Conservation (phyloP, 2,329 filamentous ascomycete species). For the Bertia moriformis region DNA sequence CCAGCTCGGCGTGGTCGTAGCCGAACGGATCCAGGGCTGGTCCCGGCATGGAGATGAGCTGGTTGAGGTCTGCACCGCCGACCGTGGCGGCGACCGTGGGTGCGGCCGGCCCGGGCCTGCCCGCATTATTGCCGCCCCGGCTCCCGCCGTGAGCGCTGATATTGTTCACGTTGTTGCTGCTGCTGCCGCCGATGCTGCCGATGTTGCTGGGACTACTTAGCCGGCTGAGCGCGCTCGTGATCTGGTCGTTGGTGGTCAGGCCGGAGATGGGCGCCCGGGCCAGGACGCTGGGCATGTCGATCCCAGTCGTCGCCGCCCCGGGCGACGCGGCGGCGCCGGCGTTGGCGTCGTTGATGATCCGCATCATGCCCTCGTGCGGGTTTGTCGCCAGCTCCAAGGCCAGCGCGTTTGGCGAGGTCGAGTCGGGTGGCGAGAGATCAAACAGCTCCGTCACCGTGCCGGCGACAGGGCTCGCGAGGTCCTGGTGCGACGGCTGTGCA, state of each 20-base stretch:
- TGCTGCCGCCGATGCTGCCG: too few relatives aligned
- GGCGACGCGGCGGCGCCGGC: constrained; percentile 26
- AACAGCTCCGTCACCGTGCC: constrained; percentile 46
- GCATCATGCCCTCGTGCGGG: constrained; percentile 48
- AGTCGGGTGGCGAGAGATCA: constrained; percentile 32
- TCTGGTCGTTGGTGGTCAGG: too few relatives aligned
- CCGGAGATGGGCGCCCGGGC: constrained; percentile 32
- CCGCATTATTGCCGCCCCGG: not conserved
- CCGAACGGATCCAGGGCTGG: not conserved
- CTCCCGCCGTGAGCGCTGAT: not conserved
- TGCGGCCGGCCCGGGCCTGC: too few relatives aligned
- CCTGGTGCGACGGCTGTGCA: constrained; percentile 11
- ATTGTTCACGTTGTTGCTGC: not conserved
- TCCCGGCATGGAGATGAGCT: too few relatives aligned
- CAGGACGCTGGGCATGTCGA: constrained; percentile 41
- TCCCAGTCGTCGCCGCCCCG: too few relatives aligned
- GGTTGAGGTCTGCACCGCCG: not conserved
- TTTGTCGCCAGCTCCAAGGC: constrained; percentile 41
- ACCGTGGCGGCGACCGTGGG: not conserved
- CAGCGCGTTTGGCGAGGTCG: constrained; percentile 29
- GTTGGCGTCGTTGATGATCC: constrained; percentile 50
- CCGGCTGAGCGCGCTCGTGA: too few relatives aligned
- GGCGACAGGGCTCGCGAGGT: constrained; percentile 26
- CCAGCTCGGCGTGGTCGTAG: not conserved
- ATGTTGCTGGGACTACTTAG: too few relatives aligned